A percentile compares a stretch with the other conserved stretches of the same genome.
These are phyloP conservation scores for Erodium texanum DNA, from an alignment of 441 rosid species.

Conservation along the genomic window DNA sequence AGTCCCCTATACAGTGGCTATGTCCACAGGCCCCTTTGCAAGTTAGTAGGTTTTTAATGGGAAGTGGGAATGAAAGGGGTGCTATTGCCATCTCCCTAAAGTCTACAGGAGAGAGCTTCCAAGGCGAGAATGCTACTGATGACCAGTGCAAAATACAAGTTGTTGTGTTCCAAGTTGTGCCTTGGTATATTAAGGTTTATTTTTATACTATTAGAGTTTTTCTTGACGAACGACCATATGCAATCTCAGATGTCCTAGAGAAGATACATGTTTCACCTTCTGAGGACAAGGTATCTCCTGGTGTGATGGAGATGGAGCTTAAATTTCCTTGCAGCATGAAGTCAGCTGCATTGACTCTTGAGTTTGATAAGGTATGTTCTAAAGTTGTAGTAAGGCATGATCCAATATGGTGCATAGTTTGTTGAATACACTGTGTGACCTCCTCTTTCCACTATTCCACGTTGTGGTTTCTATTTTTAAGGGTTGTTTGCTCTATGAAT, in stretches of 20 bases:
- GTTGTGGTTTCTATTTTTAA: too few relatives aligned
- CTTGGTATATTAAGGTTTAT: slow-evolving; percentile 91
- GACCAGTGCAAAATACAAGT: slow-evolving; percentile 45
- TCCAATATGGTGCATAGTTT: too few relatives aligned
- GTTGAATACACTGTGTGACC: neutral
- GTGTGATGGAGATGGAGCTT: slow-evolving; percentile 79
- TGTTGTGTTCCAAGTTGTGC: slow-evolving; percentile 80
- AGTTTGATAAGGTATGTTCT: slow-evolving; percentile 94
- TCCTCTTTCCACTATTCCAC: neutral
- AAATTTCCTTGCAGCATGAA: slow-evolving; percentile 63
- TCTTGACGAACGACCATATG: slow-evolving; percentile 54
- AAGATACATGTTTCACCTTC: slow-evolving; percentile 77
- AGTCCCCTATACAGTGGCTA: slow-evolving; percentile 59
- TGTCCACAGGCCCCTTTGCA: slow-evolving; percentile 63
- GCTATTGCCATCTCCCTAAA: slow-evolving; percentile 79
- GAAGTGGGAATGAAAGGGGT: slow-evolving; percentile 94
- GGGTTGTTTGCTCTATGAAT: too few relatives aligned
- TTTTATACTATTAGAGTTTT: slow-evolving; percentile 61
- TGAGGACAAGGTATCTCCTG: slow-evolving; percentile 81
- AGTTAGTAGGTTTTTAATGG: slow-evolving; percentile 81
- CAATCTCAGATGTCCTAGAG: slow-evolving; percentile 39
- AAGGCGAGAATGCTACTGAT: slow-evolving; percentile 13
- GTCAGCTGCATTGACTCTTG: slow-evolving; percentile 66
- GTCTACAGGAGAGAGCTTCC: slow-evolving; percentile 30
- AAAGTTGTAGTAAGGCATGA: too few relatives aligned